Evolutionary conservation across 208 protist genomes (phyloP).

Genomic region (Strigomonas culicis): DNA sequence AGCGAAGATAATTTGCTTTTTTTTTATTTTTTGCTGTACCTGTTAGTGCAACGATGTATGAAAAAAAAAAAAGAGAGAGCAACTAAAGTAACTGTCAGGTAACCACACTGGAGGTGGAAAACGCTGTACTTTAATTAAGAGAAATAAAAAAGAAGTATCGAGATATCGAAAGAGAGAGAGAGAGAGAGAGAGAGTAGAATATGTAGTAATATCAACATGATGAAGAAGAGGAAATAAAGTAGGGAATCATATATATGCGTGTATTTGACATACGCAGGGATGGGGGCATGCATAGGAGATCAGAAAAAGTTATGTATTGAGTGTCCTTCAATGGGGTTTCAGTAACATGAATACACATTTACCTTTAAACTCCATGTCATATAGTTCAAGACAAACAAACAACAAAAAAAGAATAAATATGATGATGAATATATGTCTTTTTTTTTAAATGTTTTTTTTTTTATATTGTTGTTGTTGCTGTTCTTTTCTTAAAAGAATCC

Average conservation of each 20-base stretch:
- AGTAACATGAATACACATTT: too few species aligned
- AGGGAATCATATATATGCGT: background rate
- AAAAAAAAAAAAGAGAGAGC: background rate
- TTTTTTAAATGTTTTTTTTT: too few species aligned
- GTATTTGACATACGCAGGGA: background rate
- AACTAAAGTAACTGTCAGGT: too few species aligned
- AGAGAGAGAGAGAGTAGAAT: background rate
- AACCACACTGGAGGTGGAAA: too few species aligned
- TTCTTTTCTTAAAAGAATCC: background rate
- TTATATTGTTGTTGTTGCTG: too few species aligned
- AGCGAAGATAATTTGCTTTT: background rate
- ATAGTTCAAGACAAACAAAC: constrained; percentile 6
- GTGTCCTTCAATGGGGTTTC: too few species aligned
- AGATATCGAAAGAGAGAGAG: background rate
- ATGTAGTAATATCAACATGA: constrained; percentile 7
- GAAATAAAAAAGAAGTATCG: background rate
- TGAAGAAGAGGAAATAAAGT: background rate
- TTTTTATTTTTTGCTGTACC: background rate
- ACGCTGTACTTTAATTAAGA: too few species aligned
- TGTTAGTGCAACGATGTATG: background rate
- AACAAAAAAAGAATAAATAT: constrained; percentile 10
- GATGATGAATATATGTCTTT: constrained; percentile 5
- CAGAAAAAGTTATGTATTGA: too few species aligned
- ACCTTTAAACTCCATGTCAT: background rate
- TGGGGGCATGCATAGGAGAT: background rate